Base-by-base conservation (phyloP, 108 stramenopile species). In the Parmales sp. region DNA sequence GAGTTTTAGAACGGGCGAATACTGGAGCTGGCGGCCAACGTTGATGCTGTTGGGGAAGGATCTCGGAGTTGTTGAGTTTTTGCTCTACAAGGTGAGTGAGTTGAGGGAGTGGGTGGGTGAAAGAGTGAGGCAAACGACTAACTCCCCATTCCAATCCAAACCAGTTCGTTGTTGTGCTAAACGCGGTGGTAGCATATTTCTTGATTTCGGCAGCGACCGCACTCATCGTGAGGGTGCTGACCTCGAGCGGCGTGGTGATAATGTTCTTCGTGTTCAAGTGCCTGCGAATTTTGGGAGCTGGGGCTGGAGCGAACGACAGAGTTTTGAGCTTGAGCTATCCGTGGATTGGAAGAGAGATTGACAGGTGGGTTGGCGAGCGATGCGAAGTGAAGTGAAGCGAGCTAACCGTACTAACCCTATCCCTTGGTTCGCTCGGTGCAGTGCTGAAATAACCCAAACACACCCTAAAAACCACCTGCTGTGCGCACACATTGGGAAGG, bases 151-250 rank as follows among this genome's bases (percentile, higher is more conserved):
- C 37, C 38, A 37, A 67, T 43, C 48, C 60, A 4, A 13, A 13
- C 64, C 39, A 65, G 74, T 70, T 18, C 37, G 39, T 65, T 9
- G 23, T 38, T 8, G 4, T 71, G 51, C 13, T 71, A 2, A 51
- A 38, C 38, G 28, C 67, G 16, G 29, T 78, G 6, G 66, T 84
- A 26, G 72, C 84, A 18, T 88, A 84, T 73, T 82, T 84, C 44
- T 64, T 88, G 0, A 69, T 88, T 34, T 82, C 81, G 18, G 74
- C 78, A 5, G 77, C 84, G 28, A 88, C 86, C 16, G 78, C 86
- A 0, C 69, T 88, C 44, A 84, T 83, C 64, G 86, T 88, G 7
- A 43, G 86, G 66, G 79, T 85, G 19, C 65, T 88, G 64, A 84
- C 84, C 1, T 74, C 80, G 39, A 78, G 76, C 34, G 86, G 86